phyloP scores from a whole-genome alignment of 768 basidiomycete genomes.

The Phanerochaete sordida region DNA sequence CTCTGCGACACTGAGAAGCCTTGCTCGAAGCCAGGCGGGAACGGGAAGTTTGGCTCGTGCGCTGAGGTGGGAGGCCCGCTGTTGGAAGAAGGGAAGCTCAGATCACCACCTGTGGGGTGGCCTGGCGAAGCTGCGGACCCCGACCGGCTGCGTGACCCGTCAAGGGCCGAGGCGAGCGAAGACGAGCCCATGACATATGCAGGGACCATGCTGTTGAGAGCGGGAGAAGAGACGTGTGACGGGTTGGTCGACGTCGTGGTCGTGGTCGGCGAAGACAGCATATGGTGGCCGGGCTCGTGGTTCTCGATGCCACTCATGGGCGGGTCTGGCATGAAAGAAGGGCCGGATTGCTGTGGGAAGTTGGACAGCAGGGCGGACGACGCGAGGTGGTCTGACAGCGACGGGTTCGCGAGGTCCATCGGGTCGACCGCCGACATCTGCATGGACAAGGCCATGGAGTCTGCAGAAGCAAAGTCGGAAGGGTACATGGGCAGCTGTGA shows the following conservation, averaged over 20 bases:
- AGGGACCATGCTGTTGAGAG: constrained; percentile 27
- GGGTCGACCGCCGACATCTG: constrained; percentile 12
- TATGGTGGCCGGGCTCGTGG: constrained; percentile 24
- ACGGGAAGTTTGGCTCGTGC: constrained; percentile 26
- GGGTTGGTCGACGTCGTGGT: constrained; percentile 27
- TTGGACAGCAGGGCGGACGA: constrained; percentile 40
- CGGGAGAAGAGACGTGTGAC: constrained; percentile 32
- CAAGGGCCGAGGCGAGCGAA: constrained; percentile 32
- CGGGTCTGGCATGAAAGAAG: constrained; percentile 34
- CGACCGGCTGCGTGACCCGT: constrained; percentile 28
- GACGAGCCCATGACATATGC: constrained; percentile 27
- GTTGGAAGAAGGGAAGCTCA: constrained; percentile 24
- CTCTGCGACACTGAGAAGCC: constrained; percentile 12
- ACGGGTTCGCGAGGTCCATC: constrained; percentile 22
- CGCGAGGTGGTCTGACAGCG: constrained; percentile 20
- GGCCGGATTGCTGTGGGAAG: constrained; percentile 30
- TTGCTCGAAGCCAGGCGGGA: constrained; percentile 21
- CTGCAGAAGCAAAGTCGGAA: constrained; percentile 18
- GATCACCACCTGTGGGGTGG: constrained; percentile 20
- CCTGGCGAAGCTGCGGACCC: constrained; percentile 30
- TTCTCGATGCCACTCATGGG: constrained; percentile 29
- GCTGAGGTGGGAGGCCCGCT: constrained; percentile 24
- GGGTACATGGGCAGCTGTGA: constrained; percentile 20
- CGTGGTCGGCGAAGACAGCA: constrained; percentile 30
- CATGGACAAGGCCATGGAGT: constrained; percentile 21